Conservation (phyloP, 495 filamentous ascomycete genomes). For the Entonaema liquescens region DNA sequence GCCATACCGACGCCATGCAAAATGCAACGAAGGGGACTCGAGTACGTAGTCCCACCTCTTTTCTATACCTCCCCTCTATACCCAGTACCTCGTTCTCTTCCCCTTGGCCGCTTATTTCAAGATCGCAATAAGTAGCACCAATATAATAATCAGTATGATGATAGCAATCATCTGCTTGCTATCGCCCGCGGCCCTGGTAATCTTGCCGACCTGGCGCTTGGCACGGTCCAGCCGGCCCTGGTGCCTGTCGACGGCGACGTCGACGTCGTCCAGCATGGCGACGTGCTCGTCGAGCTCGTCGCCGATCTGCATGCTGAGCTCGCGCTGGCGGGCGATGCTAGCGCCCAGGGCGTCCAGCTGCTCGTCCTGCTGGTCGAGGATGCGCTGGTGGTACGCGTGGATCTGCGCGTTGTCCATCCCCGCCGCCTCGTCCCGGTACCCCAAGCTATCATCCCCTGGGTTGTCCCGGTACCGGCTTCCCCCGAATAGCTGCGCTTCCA, state of each 20-base stretch:
- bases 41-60: neutral
- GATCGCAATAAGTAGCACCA: constrained; percentile 80
- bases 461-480: constrained; percentile 64
- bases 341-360: constrained; percentile 87
- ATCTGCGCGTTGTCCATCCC: constrained; percentile 82
- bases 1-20: constrained; percentile 43
- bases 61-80: neutral
- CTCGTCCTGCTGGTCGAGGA: constrained; percentile 87
- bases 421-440: constrained; percentile 61
- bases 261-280: constrained; percentile 86
- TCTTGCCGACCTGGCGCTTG: constrained; percentile 69
- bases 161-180: constrained; percentile 84
- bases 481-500: constrained; percentile 70
- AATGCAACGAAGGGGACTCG: constrained; percentile 34
- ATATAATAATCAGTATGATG: constrained; percentile 74
- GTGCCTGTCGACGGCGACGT: constrained; percentile 83
- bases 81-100: neutral
- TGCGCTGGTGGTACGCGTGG: constrained; percentile 80
- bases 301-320: constrained; percentile 94
- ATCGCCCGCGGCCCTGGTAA: constrained; percentile 78
- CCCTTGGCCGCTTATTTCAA: constrained; percentile 65
- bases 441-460: constrained; percentile 53
- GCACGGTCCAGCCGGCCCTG: constrained; percentile 76
- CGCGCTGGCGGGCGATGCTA: constrained; percentile 89
- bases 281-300: constrained; percentile 95